Conservation (phyloP, 140 eudicot genomes). For the Bidens hawaiensis region DNA sequence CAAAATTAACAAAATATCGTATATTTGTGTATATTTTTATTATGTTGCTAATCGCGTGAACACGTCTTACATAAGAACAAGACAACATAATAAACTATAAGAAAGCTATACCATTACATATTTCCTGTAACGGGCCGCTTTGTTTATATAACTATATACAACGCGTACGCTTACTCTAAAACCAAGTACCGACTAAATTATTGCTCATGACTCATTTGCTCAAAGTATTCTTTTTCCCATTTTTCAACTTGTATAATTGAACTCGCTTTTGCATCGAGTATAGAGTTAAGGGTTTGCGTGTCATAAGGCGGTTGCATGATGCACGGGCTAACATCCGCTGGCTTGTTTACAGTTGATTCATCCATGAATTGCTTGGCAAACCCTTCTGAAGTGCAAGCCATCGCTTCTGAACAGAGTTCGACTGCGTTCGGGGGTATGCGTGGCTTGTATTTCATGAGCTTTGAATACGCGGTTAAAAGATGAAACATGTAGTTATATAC, state of each 20-base stretch:
- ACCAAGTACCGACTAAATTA: neutral
- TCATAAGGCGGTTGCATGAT: constrained; percentile 61
- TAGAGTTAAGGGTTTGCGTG: constrained; percentile 39
- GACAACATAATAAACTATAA: neutral
- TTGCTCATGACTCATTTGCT: constrained; percentile 10
- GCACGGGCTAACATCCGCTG: constrained; percentile 50
- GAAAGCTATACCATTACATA: neutral
- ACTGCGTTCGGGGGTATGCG: constrained; percentile 46
- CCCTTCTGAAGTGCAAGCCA: constrained; percentile 68
- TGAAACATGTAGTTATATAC: constrained; percentile 84
- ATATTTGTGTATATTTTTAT: no score
- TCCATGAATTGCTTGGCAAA: constrained; percentile 58
- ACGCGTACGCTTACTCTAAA: constrained; percentile 1
- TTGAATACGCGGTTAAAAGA: constrained; percentile 57
- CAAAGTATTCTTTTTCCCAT: constrained; percentile 69
- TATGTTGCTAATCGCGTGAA: neutral
- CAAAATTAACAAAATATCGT: no score
- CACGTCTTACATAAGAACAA: neutral
- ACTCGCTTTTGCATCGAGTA: constrained; percentile 35
- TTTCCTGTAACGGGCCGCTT: neutral
- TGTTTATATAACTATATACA: neutral
- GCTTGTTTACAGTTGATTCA: constrained; percentile 51
- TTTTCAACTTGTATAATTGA: constrained; percentile 54
- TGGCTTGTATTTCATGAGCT: constrained; percentile 70
- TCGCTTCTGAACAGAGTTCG: constrained; percentile 62